Evolutionary conservation across 768 basidiomycete species (phyloP).

Genomic region (Melanogaster broomeanus): DNA sequence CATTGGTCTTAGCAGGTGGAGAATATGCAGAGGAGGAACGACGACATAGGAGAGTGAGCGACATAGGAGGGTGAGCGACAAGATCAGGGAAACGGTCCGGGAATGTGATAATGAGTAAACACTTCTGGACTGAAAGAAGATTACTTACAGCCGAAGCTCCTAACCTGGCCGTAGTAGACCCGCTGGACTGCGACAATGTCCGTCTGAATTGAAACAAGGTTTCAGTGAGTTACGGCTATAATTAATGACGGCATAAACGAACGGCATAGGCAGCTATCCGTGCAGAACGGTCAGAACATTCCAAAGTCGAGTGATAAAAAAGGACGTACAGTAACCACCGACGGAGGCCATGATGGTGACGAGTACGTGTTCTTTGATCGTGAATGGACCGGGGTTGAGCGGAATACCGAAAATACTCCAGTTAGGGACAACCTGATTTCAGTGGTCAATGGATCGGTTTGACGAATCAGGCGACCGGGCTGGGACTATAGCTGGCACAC

Average conservation of each 20-base stretch:
- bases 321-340: conserved; percentile 30
- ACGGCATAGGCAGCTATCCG: conserved; percentile 48
- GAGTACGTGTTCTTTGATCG: conserved; percentile 72
- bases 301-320: background rate
- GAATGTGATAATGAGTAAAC: conserved; percentile 1
- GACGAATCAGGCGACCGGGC: background rate
- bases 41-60: too few species aligned
- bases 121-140: conserved; percentile 6
- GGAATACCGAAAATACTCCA: conserved; percentile 57
- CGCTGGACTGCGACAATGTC: conserved; percentile 76
- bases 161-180: conserved; percentile 62
- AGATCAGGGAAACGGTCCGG: too few species aligned
- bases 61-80: background rate
- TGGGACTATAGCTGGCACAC: background rate
- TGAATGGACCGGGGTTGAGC: conserved; percentile 75
- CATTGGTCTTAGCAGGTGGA: conserved; percentile 44
- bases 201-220: conserved; percentile 35
- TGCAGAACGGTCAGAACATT: conserved; percentile 1
- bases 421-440: conserved; percentile 46
- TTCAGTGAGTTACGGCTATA: background rate
- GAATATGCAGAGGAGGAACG: too few species aligned
- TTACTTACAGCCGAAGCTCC: conserved; percentile 49
- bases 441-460: background rate
- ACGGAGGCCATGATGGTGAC: conserved; percentile 69
- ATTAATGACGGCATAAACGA: background rate